Conservation (phyloP, 768 basidiomycete species). For the Jaapia argillacea region DNA sequence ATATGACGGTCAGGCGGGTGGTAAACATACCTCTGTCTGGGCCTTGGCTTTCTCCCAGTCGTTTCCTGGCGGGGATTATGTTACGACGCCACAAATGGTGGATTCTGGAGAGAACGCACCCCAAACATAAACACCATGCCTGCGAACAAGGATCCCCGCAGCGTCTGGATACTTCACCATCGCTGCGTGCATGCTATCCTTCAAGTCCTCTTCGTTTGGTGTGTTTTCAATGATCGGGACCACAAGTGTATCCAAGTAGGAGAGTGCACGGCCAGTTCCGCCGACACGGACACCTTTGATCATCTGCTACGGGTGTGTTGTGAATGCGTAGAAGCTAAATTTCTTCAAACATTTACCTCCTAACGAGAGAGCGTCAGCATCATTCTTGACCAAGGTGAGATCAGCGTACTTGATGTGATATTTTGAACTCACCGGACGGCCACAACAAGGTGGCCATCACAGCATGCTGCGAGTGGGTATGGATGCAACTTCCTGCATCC, state of each 20-base stretch:
- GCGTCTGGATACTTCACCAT: constrained; percentile 76
- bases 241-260: constrained; percentile 78
- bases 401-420: constrained; percentile 66
- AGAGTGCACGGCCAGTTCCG: constrained; percentile 66
- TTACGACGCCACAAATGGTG: constrained; percentile 17
- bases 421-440: constrained; percentile 58
- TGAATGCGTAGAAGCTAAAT: neutral
- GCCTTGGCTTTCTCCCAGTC: constrained; percentile 89
- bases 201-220: constrained; percentile 82
- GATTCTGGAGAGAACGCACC: constrained; percentile 32
- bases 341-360: neutral
- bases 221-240: constrained; percentile 90
- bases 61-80: too few relatives aligned
- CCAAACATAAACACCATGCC: constrained; percentile 84
- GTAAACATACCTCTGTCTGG: constrained; percentile 55
- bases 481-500: constrained; percentile 78
- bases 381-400: constrained; percentile 1
- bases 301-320: constrained; percentile 43
- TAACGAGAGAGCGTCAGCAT: neutral
- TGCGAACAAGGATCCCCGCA: constrained; percentile 63
- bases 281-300: constrained; percentile 80
- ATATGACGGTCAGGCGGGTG: neutral
- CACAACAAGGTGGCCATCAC: constrained; percentile 83
- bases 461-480: constrained; percentile 85
- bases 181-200: constrained; percentile 80